Base-by-base conservation (phyloP, 805 yeast species). In the Saitoella complicata region DNA sequence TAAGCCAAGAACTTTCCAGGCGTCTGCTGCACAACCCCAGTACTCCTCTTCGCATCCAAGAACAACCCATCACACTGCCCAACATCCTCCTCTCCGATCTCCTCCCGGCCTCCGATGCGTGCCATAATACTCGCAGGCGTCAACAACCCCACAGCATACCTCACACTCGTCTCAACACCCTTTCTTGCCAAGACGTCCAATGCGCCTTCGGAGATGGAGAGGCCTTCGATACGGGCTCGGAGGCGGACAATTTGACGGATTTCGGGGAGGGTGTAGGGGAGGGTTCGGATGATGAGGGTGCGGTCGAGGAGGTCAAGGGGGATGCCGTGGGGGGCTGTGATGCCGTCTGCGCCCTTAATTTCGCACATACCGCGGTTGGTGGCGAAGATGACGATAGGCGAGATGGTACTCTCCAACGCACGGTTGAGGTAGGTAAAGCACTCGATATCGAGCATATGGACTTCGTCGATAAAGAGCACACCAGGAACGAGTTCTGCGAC, bases 401-500 rank as follows among this genome's bases (percentile, higher is more conserved):
- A 88, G 59, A 91, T 82, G 31, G 80, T 67, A 42, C 87, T 78
- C 64, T 91, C 98, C 51, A 91, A 70, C 7, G 97, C 97, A 52
- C 94, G 74, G 69, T 91, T 91, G 57, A 91, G 69, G 62, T 83
- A 91, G 8, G 98, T 84, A 68, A 91, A 91, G 61, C 94, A 84
- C 69, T 91, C 99, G 51, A 91, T 80, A 60, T 91, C 98, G 55
- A 91, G 71, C 98, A 91, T 91, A 67, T 91, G 93, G 39, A 87
- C 97, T 67, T 91, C 99, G 65, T 91, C 99, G 55, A 91, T 91
- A 64, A 91, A 91, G 55, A 91, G 69, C 29, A 91, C 99, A 56
- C 99, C 99, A 1, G 99, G 99, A 47, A 91, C 83, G 41, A 91
- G 72, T 65, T 88, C 97, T 8, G 99, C 99, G 44, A 88, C 83